Evolutionary conservation across 192 early-diverging fungal genomes (phyloP).

Genomic region (Phlyctochytrium planicorne): DNA sequence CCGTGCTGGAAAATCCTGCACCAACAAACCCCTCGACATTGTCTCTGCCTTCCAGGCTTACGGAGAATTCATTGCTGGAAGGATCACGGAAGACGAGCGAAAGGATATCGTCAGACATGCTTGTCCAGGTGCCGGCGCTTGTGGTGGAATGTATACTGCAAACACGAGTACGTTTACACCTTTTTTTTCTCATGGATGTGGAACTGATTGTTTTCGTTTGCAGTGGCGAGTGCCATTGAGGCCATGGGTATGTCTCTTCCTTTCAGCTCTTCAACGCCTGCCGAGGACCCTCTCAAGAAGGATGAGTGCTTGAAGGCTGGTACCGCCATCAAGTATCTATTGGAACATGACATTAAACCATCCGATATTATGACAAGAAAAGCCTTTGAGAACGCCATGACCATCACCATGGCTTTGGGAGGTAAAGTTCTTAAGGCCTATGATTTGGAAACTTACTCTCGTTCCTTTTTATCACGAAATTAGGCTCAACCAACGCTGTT

Average conservation of each 20-base stretch:
- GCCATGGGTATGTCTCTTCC: conserved; percentile 97
- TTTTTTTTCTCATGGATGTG: neutral
- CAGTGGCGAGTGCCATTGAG: conserved; percentile 95
- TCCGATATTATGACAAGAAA: conserved; percentile 94
- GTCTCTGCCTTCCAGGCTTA: conserved; percentile 97
- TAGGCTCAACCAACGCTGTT: conserved; percentile 93
- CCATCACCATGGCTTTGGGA: conserved; percentile 88
- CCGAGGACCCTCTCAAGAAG: conserved; percentile 80
- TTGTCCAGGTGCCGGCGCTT: conserved; percentile 88
- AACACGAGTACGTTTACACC: conserved; percentile 74
- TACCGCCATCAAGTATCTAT: conserved; percentile 79
- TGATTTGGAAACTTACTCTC: neutral
- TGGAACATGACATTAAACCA: conserved; percentile 92
- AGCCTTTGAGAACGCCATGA: conserved; percentile 96
- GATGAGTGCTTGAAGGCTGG: conserved; percentile 87
- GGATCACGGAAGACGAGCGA: conserved; percentile 85
- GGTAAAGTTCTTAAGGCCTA: conserved; percentile 34
- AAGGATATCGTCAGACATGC: conserved; percentile 49
- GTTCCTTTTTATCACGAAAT: neutral
- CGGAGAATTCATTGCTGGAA: conserved; percentile 89
- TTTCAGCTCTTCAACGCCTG: conserved; percentile 94
- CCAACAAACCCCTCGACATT: conserved; percentile 77
- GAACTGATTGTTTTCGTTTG: neutral
- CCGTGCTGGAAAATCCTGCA: conserved; percentile 67
- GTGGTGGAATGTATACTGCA: conserved; percentile 99